Evolutionary conservation across 495 filamentous ascomycete species (phyloP), one percentile per base, ranked within the genome.

Genomic region (Penicillium goetzii): DNA sequence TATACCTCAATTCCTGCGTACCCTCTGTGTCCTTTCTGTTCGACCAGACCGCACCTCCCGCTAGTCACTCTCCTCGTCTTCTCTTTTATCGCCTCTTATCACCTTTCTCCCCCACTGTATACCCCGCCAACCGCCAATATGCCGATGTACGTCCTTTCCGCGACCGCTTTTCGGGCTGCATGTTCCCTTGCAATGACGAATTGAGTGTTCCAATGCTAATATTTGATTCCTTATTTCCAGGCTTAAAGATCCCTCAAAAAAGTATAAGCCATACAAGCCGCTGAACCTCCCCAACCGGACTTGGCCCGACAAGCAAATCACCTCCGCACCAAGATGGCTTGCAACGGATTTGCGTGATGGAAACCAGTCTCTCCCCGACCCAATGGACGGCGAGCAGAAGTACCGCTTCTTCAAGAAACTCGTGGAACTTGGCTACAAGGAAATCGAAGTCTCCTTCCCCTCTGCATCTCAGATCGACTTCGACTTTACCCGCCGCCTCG

Each of bases 401-500:
- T 95, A 87, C 85, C 78, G 82, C 62, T 98, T 95, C 81, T 99
- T 99, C 82, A 85, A 90, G 76, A 97, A 97, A 92, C 85, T 99
- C 34, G 87, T 90, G 65, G 87, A 91, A 65, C 88, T 97, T 53
- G 95, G 95, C 63, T 98, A 97, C 83, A 98, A 97, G 77, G 95
- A 99, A 77, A 97, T 99, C 67, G 95, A 99, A 75, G 89, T 97
- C 12, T 96, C 93, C 1, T 98, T 97, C 78, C 95, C 95, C 36
- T 96, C 93, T 6, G 91, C 94, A 21, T 96, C 92, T 30, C 89
- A 96, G 76, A 96, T 88, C 68, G 95, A 98, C 73, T 97, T 92
- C 81, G 92, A 97, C 77, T 98, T 97, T 75, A 97, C 93, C 32
- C 87, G 91, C 55, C 87, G 89, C 62, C 80, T 98, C 43, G 87